phyloP scores from a whole-genome alignment of 148 eudicot genomes.

The Polygonum maritimum region DNA sequence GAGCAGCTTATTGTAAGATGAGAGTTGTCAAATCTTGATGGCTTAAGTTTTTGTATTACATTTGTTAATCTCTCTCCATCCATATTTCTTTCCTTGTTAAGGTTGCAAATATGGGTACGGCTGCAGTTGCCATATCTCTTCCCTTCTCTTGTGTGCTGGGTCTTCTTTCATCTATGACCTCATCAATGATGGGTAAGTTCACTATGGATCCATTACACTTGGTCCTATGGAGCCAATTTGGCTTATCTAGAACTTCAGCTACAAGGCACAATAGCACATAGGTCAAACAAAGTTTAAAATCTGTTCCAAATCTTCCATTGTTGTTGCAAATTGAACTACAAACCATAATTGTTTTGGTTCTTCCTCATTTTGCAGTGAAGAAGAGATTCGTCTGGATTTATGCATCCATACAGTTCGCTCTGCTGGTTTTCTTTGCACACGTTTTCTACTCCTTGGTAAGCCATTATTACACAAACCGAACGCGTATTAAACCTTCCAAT shows the following conservation, averaged over 20 bases:
- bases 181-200: slow-evolving; percentile 80
- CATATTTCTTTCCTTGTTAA: slow-evolving; percentile 16
- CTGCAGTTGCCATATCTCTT: slow-evolving; percentile 77
- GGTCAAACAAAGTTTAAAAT: no score
- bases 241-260: no score
- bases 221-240: neutral
- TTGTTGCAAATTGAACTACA: no score
- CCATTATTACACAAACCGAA: neutral
- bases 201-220: neutral
- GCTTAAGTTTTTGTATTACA: neutral
- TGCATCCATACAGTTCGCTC: slow-evolving; percentile 52
- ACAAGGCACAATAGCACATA: no score
- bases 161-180: slow-evolving; percentile 70
- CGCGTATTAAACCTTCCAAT: no score
- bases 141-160: slow-evolving; percentile 88
- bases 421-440: slow-evolving; percentile 77
- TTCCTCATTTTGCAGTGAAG: slow-evolving; percentile 35
- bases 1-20: slow-evolving; percentile 56
- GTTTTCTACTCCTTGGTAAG: slow-evolving; percentile 72
- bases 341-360: neutral
- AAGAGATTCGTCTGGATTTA: slow-evolving; percentile 74
- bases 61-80: neutral
- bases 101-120: slow-evolving; percentile 66
- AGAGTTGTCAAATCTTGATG: neutral
- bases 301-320: no score